Percentiles rank a stretch among this genome's conserved stretches.
Evolutionary conservation across 139 green algal genomes (phyloP).

Genomic region (Coccomyxa sp.): DNA sequence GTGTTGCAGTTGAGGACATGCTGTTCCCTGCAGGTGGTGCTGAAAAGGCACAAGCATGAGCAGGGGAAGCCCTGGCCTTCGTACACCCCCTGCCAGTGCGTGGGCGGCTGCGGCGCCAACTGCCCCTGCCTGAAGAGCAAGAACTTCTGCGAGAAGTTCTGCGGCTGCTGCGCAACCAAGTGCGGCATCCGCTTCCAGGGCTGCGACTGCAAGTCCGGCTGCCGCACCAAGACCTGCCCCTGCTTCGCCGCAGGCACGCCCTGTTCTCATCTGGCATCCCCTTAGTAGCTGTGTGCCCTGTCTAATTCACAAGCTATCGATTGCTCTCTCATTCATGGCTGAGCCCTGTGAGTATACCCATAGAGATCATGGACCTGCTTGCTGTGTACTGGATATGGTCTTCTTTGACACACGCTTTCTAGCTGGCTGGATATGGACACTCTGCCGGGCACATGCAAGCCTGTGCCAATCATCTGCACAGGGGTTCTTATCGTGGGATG

Average conservation of each 20-base stretch:
- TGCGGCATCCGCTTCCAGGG: conserved; percentile 63
- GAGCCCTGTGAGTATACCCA: too few species aligned
- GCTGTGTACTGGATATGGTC: background rate
- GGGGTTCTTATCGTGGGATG: too few species aligned
- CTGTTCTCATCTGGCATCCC: too few species aligned
- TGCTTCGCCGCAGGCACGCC: conserved; percentile 64
- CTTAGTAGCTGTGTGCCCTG: too few species aligned
- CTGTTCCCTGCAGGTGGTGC: conserved; percentile 9
- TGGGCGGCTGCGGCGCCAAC: conserved; percentile 25
- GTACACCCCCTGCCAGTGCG: conserved; percentile 49
- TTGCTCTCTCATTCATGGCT: background rate
- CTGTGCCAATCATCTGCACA: too few species aligned
- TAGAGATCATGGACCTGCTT: background rate
- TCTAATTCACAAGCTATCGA: too few species aligned
- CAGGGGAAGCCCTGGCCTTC: conserved; percentile 22
- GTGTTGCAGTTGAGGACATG: background rate
- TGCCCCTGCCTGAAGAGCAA: conserved; percentile 36
- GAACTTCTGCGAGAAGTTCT: conserved; percentile 68
- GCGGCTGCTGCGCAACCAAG: conserved; percentile 32
- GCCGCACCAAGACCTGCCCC: conserved; percentile 56
- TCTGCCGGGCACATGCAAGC: too few species aligned
- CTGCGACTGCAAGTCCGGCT: conserved; percentile 68
- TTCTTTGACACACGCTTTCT: background rate
- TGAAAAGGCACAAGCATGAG: conserved; percentile 11
- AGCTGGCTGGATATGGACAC: too few species aligned